Percentiles rank a stretch among this genome's conserved stretches.
phyloP scores from a whole-genome alignment of 345 rosid species.

The Acer negundo region DNA sequence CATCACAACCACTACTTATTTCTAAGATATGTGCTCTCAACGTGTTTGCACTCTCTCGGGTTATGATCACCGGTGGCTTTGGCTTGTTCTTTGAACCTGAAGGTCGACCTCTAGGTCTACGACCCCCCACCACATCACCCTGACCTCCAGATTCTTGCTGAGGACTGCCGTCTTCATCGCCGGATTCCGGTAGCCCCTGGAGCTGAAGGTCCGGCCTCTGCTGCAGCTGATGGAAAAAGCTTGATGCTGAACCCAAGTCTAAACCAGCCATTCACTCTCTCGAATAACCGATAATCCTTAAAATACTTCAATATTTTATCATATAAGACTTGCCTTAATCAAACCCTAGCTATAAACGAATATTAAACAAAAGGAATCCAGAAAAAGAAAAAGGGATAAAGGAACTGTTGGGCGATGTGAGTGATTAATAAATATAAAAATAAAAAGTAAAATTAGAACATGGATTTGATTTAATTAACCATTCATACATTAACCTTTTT shows the following conservation, averaged over 20 bases:
- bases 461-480: background rate
- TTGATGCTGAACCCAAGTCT: slow-evolving; percentile 26
- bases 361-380: slow-evolving; percentile 14
- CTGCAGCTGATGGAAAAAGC: slow-evolving; percentile 24
- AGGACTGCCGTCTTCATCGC: slow-evolving; percentile 4
- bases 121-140: slow-evolving; percentile 24
- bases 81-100: slow-evolving; percentile 51
- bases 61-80: slow-evolving; percentile 50
- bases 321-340: background rate
- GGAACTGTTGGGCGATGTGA: background rate
- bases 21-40: slow-evolving; percentile 52
- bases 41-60: slow-evolving; percentile 50
- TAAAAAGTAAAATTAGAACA: background rate
- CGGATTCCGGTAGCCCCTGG: slow-evolving; percentile 20
- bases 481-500: background rate
- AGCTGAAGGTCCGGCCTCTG: slow-evolving; percentile 26
- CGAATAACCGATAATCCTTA: background rate
- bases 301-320: background rate
- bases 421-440: background rate
- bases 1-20: slow-evolving; percentile 43
- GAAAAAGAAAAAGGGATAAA: background rate
- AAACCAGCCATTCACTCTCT: slow-evolving; percentile 23
- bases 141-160: background rate
- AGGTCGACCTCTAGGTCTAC: slow-evolving; percentile 49
- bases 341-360: slow-evolving; percentile 22